phyloP scores from a whole-genome alignment of 2,329 filamentous ascomycete genomes.

The Fusarium penzigii region DNA sequence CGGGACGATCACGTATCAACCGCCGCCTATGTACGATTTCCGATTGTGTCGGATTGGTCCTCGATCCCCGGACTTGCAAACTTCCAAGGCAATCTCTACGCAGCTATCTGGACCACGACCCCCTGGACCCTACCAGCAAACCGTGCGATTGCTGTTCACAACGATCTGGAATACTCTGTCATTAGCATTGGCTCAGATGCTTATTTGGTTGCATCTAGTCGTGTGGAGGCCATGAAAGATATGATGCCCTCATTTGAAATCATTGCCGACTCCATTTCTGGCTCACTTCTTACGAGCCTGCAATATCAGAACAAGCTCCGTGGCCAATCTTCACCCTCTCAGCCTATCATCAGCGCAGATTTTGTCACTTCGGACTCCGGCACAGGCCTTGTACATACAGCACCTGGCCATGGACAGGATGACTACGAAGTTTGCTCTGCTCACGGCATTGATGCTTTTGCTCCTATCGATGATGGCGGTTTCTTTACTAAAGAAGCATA shows the following conservation, averaged over 20 bases:
- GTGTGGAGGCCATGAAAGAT: conserved; percentile 60
- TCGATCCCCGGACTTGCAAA: conserved; percentile 36
- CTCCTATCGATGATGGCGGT: conserved; percentile 82
- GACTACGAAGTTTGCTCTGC: conserved; percentile 82
- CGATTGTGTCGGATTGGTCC: conserved; percentile 51
- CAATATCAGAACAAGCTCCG: conserved; percentile 73
- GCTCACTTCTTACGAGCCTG: conserved; percentile 64
- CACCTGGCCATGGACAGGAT: conserved; percentile 94
- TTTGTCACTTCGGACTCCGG: conserved; percentile 92
- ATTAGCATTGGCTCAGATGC: conserved; percentile 59
- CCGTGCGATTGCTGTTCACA: conserved; percentile 79
- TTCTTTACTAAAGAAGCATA: conserved; percentile 79
- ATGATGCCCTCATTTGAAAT: conserved; percentile 54
- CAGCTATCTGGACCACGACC: conserved; percentile 98
- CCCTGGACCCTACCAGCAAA: conserved; percentile 97
- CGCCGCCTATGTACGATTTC: conserved; percentile 80
- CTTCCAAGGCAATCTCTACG: conserved; percentile 59
- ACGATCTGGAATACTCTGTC: conserved; percentile 72
- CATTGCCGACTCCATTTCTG: conserved; percentile 58
- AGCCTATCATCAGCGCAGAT: conserved; percentile 77
- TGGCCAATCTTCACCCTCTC: conserved; percentile 53
- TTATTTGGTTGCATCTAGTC: conserved; percentile 70
- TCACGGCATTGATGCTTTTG: conserved; percentile 71
- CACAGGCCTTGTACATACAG: conserved; percentile 90
- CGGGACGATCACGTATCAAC: conserved; percentile 71